phyloP scores from a whole-genome alignment of 2,329 filamentous ascomycete genomes.

The Diaporthe ampelina region DNA sequence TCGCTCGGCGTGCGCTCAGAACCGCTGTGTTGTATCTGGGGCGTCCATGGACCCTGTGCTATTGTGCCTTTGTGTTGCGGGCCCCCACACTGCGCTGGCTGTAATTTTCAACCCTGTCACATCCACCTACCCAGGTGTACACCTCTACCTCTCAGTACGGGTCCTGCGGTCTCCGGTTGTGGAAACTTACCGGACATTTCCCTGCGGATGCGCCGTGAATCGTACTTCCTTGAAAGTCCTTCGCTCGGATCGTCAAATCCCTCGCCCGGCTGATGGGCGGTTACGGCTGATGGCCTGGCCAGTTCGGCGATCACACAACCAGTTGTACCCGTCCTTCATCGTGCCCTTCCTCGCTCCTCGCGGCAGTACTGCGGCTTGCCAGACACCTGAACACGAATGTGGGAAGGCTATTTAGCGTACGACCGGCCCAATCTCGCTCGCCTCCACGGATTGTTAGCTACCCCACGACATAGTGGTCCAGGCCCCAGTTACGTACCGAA shows the following conservation, averaged over 20 bases:
- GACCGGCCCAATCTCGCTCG: conserved; percentile 30
- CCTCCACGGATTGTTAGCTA: conserved; percentile 2
- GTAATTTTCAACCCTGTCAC: conserved; percentile 34
- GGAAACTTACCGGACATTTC: conserved; percentile 26
- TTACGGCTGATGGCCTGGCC: conserved; percentile 30
- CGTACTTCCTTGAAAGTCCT: conserved; percentile 28
- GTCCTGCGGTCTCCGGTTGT: conserved; percentile 18
- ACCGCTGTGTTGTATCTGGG: neutral
- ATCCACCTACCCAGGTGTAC: neutral
- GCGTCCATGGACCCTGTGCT: conserved; percentile 14
- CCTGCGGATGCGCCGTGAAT: conserved; percentile 25
- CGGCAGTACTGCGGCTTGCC: conserved; percentile 1
- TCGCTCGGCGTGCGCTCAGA: conserved; percentile 10
- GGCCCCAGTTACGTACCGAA: conserved; percentile 18
- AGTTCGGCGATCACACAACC: conserved; percentile 23
- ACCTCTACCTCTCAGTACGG: conserved; percentile 12
- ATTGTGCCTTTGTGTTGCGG: conserved; percentile 34
- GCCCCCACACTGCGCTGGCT: conserved; percentile 34
- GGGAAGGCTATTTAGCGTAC: conserved; percentile 11
- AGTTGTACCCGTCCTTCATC: conserved; percentile 17
- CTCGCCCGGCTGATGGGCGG: conserved; percentile 16
- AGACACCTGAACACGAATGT: conserved; percentile 2
- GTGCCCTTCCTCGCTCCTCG: conserved; percentile 16
- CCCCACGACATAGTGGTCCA: conserved; percentile 27
- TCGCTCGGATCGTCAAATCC: conserved; percentile 27